These are phyloP conservation scores for Solanum rostratum DNA, from an alignment of 257 asterid species.

Conservation along the genomic window DNA sequence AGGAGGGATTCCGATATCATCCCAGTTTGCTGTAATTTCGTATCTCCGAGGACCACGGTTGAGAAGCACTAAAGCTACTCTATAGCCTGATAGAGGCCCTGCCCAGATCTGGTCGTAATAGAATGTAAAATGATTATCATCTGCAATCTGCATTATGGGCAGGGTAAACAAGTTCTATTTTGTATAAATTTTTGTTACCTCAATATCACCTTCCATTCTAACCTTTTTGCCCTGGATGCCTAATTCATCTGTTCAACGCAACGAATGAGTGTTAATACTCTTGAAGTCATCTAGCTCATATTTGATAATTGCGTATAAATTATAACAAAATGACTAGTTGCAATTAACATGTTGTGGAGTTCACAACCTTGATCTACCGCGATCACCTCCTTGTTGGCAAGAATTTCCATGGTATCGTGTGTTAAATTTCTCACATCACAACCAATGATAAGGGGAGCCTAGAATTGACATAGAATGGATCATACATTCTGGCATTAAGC, in stretches of 20 bases:
- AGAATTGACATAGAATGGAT: neutral
- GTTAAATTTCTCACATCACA: conserved; percentile 62
- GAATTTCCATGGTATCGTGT: conserved; percentile 45
- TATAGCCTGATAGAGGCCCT: conserved; percentile 59
- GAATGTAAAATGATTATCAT: neutral
- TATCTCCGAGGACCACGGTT: conserved; percentile 39
- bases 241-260: conserved; percentile 37
- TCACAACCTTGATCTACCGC: conserved; percentile 67
- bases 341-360: neutral
- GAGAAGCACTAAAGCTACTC: conserved; percentile 59
- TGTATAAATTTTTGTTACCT: conserved; percentile 28
- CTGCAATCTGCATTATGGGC: neutral
- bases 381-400: conserved; percentile 62
- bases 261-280: neutral
- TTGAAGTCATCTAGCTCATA: neutral
- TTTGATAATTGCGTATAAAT: neutral
- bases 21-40: conserved; percentile 61
- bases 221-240: conserved; percentile 86
- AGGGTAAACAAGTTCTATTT: neutral
- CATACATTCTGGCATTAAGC: neutral
- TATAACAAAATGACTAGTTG: neutral
- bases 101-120: conserved; percentile 62
- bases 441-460: conserved; percentile 92
- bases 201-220: conserved; percentile 67
- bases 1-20: conserved; percentile 62